A percentile compares a stretch with the other conserved stretches of the same genome.
These are phyloP conservation scores for Smithsoniella earleae DNA, from an alignment of 163 green algal genomes.

Conservation along the genomic window DNA sequence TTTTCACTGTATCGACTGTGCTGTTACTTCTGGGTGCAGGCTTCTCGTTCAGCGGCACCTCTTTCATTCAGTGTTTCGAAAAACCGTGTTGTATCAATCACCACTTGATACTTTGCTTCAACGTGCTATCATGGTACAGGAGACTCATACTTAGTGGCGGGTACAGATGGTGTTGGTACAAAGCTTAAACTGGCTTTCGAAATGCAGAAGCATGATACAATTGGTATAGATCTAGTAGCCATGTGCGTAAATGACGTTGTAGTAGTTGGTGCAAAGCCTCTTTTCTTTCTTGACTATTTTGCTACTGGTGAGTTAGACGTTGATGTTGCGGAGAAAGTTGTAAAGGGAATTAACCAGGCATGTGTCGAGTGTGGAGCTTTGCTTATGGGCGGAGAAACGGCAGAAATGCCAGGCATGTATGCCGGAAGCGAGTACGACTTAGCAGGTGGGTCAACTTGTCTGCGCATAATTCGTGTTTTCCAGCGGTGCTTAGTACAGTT, in stretches of 20 bases:
- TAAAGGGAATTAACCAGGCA: conserved; percentile 93
- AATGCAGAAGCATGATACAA: conserved; percentile 90
- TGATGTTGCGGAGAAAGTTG: conserved; percentile 79
- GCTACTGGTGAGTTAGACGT: conserved; percentile 88
- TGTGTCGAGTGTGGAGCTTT: conserved; percentile 79
- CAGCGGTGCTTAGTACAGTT: no score
- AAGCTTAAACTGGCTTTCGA: conserved; percentile 98
- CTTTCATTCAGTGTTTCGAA: background rate
- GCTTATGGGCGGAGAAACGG: conserved; percentile 90
- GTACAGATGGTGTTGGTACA: conserved; percentile 94
- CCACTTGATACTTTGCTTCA: background rate
- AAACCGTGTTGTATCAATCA: background rate
- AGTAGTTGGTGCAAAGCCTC: conserved; percentile 79
- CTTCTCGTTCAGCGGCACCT: no score
- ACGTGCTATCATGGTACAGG: conserved; percentile 40
- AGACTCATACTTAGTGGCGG: conserved; percentile 89
- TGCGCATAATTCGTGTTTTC: no score
- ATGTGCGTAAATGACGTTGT: conserved; percentile 98
- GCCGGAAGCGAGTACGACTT: conserved; percentile 91
- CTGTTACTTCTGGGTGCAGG: no score
- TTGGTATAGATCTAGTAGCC: conserved; percentile 94
- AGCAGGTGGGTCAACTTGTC: no score
- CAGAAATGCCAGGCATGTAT: conserved; percentile 99
- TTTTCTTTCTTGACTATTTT: conserved; percentile 99
- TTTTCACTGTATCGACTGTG: no score